A percentile compares a stretch with the other conserved stretches of the same genome.
phyloP scores from a whole-genome alignment of 1,139 yeast species.

The Trichomonascaceae sp. region DNA sequence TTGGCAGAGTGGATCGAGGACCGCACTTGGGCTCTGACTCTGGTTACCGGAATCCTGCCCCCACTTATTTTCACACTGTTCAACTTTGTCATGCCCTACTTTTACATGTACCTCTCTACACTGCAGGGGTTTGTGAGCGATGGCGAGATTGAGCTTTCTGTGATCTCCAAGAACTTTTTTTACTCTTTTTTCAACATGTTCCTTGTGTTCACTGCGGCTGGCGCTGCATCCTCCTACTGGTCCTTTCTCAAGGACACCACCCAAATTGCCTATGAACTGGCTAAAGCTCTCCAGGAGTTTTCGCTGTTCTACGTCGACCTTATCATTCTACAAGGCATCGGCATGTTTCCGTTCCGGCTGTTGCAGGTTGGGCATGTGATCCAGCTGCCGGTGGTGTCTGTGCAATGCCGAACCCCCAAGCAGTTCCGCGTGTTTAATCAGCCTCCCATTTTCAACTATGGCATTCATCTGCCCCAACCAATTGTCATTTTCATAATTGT shows the following conservation, averaged over 20 bases:
- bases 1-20: slow-evolving; percentile 49
- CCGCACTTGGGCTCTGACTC: slow-evolving; percentile 44
- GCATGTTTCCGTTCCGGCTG: slow-evolving; percentile 69
- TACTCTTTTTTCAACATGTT: slow-evolving; percentile 77
- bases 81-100: slow-evolving; percentile 61
- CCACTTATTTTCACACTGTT: slow-evolving; percentile 64
- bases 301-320: slow-evolving; percentile 74
- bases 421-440: slow-evolving; percentile 56
- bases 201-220: slow-evolving; percentile 66
- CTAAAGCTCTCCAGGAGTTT: slow-evolving; percentile 53
- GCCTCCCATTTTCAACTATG: slow-evolving; percentile 73
- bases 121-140: slow-evolving; percentile 67
- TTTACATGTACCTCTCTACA: slow-evolving; percentile 55
- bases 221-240: slow-evolving; percentile 37
- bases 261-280: slow-evolving; percentile 64
- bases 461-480: slow-evolving; percentile 71
- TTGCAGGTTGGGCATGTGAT: slow-evolving; percentile 55
- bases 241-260: slow-evolving; percentile 65
- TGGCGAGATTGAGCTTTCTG: slow-evolving; percentile 69
- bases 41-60: slow-evolving; percentile 69
- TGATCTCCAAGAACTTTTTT: slow-evolving; percentile 69
- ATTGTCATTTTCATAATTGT: slow-evolving; percentile 62
- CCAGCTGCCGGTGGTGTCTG: slow-evolving; percentile 45
- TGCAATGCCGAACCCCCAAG: slow-evolving; percentile 52
- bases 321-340: slow-evolving; percentile 71